These are phyloP conservation scores for Apophysomyces trapeziformis DNA, from an alignment of 371 early-diverging fungal genomes.

Conservation along the genomic window DNA sequence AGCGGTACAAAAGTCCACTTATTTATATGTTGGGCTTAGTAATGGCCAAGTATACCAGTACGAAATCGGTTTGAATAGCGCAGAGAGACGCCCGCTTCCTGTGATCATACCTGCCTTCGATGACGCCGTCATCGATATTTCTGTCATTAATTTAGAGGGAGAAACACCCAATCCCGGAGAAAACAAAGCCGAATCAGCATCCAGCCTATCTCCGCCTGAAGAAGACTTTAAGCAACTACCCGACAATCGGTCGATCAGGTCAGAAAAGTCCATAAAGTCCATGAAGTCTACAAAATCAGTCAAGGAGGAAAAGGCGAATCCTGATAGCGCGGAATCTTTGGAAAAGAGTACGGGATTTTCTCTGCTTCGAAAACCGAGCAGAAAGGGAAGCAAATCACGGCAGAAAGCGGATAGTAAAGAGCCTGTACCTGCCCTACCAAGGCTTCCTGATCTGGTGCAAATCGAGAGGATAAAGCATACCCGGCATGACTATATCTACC, in stretches of 20 bases:
- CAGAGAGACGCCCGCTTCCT: neutral
- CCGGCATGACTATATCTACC: conserved; percentile 32
- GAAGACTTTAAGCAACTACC: neutral
- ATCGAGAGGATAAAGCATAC: conserved; percentile 7
- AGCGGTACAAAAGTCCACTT: conserved; percentile 11
- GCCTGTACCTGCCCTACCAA: conserved; percentile 2
- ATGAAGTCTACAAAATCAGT: neutral
- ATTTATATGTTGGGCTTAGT: conserved; percentile 32
- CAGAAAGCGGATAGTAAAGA: neutral
- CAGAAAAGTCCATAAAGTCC: neutral
- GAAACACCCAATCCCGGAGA: conserved; percentile 8
- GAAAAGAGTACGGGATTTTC: conserved; percentile 8
- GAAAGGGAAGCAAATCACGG: neutral
- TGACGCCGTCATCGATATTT: conserved; percentile 20
- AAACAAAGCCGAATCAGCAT: neutral
- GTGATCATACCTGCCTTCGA: conserved; percentile 5
- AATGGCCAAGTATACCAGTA: conserved; percentile 44
- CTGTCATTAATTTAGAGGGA: conserved; percentile 32
- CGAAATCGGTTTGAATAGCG: conserved; percentile 15
- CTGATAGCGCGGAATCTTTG: neutral
- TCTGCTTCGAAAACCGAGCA: conserved; percentile 15
- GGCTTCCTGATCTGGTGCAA: neutral
- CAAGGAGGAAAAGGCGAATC: neutral
- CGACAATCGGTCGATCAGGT: neutral
- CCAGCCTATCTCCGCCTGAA: too few species aligned